Evolutionary conservation across 2,329 filamentous ascomycete genomes (phyloP), one percentile per base, ranked within the genome.

Genomic region (Fusarium falciforme): DNA sequence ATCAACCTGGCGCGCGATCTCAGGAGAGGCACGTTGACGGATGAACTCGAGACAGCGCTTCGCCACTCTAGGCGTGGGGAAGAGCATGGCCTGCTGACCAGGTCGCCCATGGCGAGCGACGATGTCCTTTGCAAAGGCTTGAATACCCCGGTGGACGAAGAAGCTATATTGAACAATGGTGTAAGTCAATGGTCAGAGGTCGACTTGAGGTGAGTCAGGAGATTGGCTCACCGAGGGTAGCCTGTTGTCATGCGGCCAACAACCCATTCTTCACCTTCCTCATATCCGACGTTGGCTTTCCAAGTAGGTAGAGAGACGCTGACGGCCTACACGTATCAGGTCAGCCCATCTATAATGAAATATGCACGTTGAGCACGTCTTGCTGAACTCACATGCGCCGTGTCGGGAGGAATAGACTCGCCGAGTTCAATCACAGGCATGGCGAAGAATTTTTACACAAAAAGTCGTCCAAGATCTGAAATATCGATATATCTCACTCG

Each of bases 281-380:
- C 96, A 80, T 99, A 99, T 44, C 91, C 96, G 42, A 99, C 87
- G 79, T 97, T 98, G 74, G 95, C 88, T 75, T 88, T 89, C 96
- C 96, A 99, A 84, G 95, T 97, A 42, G 96, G 96, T 29, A 99
- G 86, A 17, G 96, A 98, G 47, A 98, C 96, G 82, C 96, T 98
- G 74, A 98, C 94, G 74, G 96, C 96, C 95, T 98, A 63, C 3
- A 22, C 4, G 31, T 11, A 52, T 27, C 29, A 27, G 63, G 64
- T 52, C 54, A 66, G 22, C 44, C 12, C 27, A 47, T 42, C 36
- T 16, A 29, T 40, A 29, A 29, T 6, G 49, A 54, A 36, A 52
- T 33, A 36, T 29, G 68, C 25, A 33, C 6, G 17, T 29, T 20
- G 22, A 17, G 22, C 78, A 27, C 17, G 25, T 47, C 35, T 25